These are phyloP conservation scores for Spironucleus salmonicida DNA, from an alignment of 208 protist genomes.

Conservation along the genomic window DNA sequence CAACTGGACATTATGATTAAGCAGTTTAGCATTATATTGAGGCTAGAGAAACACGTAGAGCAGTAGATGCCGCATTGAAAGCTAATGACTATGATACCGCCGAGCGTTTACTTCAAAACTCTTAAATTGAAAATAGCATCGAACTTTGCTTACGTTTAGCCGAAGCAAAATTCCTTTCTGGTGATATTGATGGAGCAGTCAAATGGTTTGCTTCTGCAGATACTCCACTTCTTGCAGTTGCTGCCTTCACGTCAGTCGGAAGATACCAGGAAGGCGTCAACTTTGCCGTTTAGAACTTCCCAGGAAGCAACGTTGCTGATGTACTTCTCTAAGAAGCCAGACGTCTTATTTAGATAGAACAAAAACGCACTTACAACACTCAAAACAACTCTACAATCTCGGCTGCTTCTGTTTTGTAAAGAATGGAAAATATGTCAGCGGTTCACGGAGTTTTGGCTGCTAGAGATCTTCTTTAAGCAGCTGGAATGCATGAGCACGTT, in stretches of 20 bases:
- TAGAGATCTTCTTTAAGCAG: neutral
- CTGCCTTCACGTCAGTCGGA: neutral
- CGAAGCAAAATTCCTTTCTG: neutral
- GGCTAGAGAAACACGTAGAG: neutral
- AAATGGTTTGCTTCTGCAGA: neutral
- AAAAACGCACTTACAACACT: neutral
- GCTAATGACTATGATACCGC: conserved; percentile 13
- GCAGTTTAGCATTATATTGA: conserved; percentile 14
- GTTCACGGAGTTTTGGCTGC: neutral
- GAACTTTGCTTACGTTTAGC: conserved; percentile 13
- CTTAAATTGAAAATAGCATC: neutral
- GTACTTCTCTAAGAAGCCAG: conserved; percentile 6
- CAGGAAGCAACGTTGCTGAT: neutral
- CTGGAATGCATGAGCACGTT: conserved; percentile 20
- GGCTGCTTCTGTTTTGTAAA: neutral
- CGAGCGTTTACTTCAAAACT: neutral
- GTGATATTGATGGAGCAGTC: neutral
- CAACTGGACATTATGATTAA: conserved; percentile 11
- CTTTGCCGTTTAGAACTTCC: neutral
- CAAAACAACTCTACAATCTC: neutral
- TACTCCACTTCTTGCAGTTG: neutral
- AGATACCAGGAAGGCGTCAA: conserved; percentile 1
- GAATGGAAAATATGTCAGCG: conserved; percentile 1
- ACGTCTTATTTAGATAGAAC: neutral
- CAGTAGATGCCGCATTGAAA: neutral